These are phyloP conservation scores for Podospora pseudopauciseta DNA, from an alignment of 495 filamentous ascomycete genomes.

Conservation along the genomic window DNA sequence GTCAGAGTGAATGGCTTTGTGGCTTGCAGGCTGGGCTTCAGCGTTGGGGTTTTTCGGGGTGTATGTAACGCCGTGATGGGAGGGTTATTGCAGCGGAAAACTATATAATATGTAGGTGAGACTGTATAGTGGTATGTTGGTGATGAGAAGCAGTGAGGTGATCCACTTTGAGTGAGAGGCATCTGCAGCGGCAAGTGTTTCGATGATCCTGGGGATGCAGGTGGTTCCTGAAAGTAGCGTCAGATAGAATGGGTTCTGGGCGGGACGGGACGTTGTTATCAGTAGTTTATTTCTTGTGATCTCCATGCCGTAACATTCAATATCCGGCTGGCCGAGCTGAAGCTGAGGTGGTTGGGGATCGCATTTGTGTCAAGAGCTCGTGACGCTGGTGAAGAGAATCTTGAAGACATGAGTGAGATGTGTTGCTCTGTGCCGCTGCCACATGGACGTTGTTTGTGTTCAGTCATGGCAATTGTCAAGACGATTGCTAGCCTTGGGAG, in stretches of 20 bases:
- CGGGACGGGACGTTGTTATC: conserved; percentile 5
- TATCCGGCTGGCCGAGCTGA: background rate
- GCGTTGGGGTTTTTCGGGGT: background rate
- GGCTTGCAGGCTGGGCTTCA: background rate
- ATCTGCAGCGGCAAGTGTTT: background rate
- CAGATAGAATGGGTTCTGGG: background rate
- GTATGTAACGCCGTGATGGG: background rate
- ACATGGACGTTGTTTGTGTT: background rate
- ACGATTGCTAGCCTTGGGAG: background rate
- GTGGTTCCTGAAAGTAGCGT: background rate
- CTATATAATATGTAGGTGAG: background rate
- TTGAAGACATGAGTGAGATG: background rate
- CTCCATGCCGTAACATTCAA: background rate
- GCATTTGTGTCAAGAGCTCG: background rate
- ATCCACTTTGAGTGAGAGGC: background rate
- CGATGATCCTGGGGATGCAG: background rate
- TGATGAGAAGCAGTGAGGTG: background rate
- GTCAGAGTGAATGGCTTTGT: background rate
- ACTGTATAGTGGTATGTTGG: background rate
- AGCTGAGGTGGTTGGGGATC: background rate
- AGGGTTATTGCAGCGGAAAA: background rate
- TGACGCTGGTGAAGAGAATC: background rate
- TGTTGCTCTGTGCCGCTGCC: background rate
- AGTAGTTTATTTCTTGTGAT: background rate
- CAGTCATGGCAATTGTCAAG: background rate